Evolutionary conservation across 2,329 filamentous ascomycete species (phyloP).

Genomic region (Sporothrix humicola): DNA sequence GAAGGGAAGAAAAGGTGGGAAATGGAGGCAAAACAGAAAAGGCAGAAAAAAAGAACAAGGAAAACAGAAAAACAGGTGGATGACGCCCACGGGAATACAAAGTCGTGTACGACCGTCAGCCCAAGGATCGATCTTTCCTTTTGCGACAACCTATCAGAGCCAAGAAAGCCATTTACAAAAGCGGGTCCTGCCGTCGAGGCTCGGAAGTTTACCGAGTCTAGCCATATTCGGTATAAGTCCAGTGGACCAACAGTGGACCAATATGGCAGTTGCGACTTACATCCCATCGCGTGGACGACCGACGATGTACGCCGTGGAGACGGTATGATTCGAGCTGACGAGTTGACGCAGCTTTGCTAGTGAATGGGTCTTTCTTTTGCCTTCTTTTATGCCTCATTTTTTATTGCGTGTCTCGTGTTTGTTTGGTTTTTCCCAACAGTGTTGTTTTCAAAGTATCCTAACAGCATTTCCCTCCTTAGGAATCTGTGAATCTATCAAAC

Average conservation of each 20-base stretch:
- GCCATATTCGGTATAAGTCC: not conserved
- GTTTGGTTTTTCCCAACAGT: not conserved
- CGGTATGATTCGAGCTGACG: not conserved
- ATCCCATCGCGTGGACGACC: not conserved
- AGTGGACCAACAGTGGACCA: not conserved
- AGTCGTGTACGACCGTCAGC: not conserved
- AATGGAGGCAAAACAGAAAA: not conserved
- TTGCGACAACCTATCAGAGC: not conserved
- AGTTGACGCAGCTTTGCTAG: not conserved
- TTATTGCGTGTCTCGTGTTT: not conserved
- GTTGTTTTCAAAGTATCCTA: too few species aligned
- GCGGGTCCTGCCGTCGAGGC: not conserved
- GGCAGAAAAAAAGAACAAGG: not conserved
- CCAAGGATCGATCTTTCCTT: not conserved
- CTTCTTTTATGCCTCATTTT: not conserved
- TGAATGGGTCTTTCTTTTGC: not conserved
- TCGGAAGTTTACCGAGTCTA: conserved; percentile 33
- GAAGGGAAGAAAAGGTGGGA: not conserved
- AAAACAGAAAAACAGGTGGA: not conserved
- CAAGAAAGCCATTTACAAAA: not conserved
- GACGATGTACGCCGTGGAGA: not conserved
- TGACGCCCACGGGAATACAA: not conserved
- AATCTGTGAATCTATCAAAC: not conserved
- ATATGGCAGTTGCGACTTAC: not conserved
- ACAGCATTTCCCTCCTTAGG: not conserved